Evolutionary conservation across 345 rosid genomes (phyloP), one percentile per base, ranked within the genome.

Genomic region (Rhizophora apiculata): DNA sequence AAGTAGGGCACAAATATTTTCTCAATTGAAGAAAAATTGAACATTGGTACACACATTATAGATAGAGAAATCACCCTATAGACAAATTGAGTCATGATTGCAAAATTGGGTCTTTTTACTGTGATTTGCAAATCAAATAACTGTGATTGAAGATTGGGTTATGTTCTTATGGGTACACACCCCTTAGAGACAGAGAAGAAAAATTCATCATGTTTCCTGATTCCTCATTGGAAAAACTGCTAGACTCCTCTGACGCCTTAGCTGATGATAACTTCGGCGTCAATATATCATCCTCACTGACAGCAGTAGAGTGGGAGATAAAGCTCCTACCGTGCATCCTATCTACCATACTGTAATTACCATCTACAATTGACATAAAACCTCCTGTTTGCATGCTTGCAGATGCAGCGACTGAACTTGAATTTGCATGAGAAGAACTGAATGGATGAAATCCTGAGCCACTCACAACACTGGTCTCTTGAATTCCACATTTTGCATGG

Each of bases 141-240:
- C 37, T 34, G 37, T 34, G 37, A 34, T 34, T 34, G 37, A 34
- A 34, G 37, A 34, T 7, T 34, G 37, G 37, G 37, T 34, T 34
- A 34, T 34, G 37, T 34, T 34, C 9, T 34, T 34, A 34, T 60
- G 54, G 64, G 65, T 27, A 73, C 85, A 68, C 60, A 87, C 99
- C 98, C 86, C 82, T 85, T 18, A 85, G 79, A 59, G 94, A 85
- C 52, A 95, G 89, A 78, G 85, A 79, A 52, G 88, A 78, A 60
- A 68, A 84, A 78, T 81, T 74, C 57, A 79, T 70, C 73, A 72
- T 62, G 63, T 76, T 76, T 31, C 70, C 68, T 6, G 85, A 81
- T 63, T 81, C 87, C 53, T 83, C 85, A 48, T 83, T 82, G 64
- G 87, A 61, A 53, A 81, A 68, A 37, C 83, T 72, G 74, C 82